Percentiles rank a stretch among this genome's conserved stretches.
Evolutionary conservation across 176 grass and related monocot genomes (phyloP).

Genomic region (Carex parvula): DNA sequence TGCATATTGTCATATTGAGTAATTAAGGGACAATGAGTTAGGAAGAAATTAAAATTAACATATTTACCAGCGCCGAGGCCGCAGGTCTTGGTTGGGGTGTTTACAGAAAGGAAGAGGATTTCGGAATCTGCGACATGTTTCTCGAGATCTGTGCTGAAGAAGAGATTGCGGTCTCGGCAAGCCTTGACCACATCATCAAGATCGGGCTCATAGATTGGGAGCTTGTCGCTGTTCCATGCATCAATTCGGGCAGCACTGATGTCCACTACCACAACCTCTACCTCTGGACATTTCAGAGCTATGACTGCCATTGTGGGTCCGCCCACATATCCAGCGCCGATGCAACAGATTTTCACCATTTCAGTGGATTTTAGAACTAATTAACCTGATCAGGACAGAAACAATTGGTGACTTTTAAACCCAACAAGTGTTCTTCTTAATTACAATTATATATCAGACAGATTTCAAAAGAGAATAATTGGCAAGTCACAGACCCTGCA

Average conservation of each 20-base stretch:
- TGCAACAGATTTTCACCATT: conserved; percentile 98
- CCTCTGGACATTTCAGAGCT: conserved; percentile 65
- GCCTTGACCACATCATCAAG: conserved; percentile 79
- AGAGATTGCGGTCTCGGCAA: conserved; percentile 72
- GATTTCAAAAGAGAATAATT: neutral
- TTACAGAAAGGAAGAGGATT: conserved; percentile 79
- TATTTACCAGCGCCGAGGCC: conserved; percentile 56
- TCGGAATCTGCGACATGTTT: conserved; percentile 64
- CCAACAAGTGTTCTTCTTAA: neutral
- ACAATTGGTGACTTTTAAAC: neutral
- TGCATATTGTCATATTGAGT: neutral
- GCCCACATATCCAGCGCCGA: conserved; percentile 84
- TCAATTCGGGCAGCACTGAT: conserved; percentile 61
- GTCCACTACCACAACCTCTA: conserved; percentile 62
- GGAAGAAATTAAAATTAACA: neutral
- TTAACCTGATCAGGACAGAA: neutral
- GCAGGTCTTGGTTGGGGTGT: conserved; percentile 84
- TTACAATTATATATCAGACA: neutral
- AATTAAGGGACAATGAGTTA: neutral
- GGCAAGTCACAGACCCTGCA: neutral
- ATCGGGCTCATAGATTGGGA: conserved; percentile 77
- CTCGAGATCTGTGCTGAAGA: conserved; percentile 83
- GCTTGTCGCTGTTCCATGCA: conserved; percentile 84
- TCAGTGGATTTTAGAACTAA: conserved; percentile 11
- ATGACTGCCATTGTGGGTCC: conserved; percentile 92